Base-by-base conservation (phyloP, 176 grass and related monocot species). In the Eragrostis curvula region DNA sequence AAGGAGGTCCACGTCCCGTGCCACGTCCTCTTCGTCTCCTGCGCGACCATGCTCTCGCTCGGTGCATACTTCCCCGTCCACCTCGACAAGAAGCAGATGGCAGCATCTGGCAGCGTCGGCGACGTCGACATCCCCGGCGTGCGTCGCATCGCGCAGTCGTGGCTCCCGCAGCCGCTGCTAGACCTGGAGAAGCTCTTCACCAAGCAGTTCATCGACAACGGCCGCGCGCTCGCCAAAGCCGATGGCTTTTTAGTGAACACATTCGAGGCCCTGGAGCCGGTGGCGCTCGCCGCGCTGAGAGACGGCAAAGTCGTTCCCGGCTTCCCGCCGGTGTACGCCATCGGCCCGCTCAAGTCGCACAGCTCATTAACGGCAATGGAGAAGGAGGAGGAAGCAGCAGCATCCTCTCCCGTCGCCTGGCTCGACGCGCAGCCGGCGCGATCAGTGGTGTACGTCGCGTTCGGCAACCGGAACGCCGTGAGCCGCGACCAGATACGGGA, bases 1-100 rank as follows among this genome's bases (percentile, higher is more conserved):
- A 60, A 23, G 9, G 58, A 64, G 18, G 11, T 83, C 6, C 29
- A 24, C 23, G 43, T 94, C n/a, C 81, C 75, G 28, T 76, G 89
- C 77, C 89, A 94, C 49, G 32, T 94, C 52, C 79, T 94, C 28
- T 94, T 91, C 78, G 46, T 74, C 60, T 63, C 94, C 0, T 86
- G 73, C 10, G 89, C 91, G 0, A 74, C 78, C 61, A 91, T 97
- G 87, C 83, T 97, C n/a, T 87, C 94, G 9, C 75, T 94, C 46
- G 0, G 9, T 70, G 78, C 77, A 1, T 88, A 88, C 62, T 75
- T 86, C 63, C 91, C 91, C 0, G n/a, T 50, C 21, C 78, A 87
- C 73, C 48, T 49, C 14, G 81, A 79, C 50, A 42, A 5, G 5
- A 20, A 68, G 32, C 32, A 4, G 32, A 4, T 2, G 32, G 32